Base-by-base conservation (phyloP, 2,329 filamentous ascomycete genomes). In the Hypoxylon sp. region DNA sequence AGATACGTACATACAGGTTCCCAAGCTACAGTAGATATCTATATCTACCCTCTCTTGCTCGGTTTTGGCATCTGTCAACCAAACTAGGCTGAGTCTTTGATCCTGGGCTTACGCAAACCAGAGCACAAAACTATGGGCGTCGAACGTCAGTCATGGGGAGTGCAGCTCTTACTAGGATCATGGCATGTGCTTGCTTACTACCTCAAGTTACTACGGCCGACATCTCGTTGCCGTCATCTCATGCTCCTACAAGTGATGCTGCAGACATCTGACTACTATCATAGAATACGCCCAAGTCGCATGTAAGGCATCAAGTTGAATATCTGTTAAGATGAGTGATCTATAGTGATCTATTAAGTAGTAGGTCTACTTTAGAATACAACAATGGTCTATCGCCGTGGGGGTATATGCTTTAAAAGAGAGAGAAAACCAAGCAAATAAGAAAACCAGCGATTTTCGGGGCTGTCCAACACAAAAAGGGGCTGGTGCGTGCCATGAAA, bases 381-480 rank as follows among this genome's bases (percentile, higher is more conserved):
- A 47, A 26, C 29, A 53, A 7, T 29, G 48, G 54, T 46, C 5
- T 50, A 33, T 37, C 15, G 49, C 53, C 46, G 21, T 18, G 24
- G 49, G 56, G 58, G 58, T 60, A 58, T 61, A 58, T 61, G 27
- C 8, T 40, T 21, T 26, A 42, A 21, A 47, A 47, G 26, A 42
- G 47, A 58, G 35, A 50, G 27, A n/a, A n/a, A n/a, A n/a, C n/a
- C n/a, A n/a, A 26, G 18, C 15, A 51, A 33, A 2, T 38, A 48
- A 45, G 21, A 38, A 55, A 37, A 50, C 27, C 21, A 57, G 31
- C n/a, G 18, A 7, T 27, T 48, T 15, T 33, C 31, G 40, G 24
- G 35, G 40, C 23, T 27, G n/a, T n/a, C n/a, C 21, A 43, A 15
- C 6, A 26, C 21, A 10, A 13, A n/a, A 23, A 21, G 26, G 13